Base-by-base conservation (phyloP, 2,329 filamentous ascomycete species). In the Penicillium concentricum region DNA sequence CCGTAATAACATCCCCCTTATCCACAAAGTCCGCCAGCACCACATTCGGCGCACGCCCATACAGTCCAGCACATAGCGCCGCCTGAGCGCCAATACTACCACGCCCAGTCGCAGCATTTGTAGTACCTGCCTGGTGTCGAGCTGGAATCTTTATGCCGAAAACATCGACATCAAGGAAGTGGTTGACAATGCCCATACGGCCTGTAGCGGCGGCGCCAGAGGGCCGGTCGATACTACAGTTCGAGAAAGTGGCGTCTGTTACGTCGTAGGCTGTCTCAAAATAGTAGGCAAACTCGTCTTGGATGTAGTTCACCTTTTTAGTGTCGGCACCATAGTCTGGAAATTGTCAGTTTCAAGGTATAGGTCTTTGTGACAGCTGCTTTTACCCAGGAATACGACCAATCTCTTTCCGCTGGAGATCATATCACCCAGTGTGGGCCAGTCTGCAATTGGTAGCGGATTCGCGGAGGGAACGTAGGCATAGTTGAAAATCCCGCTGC, bases 151-250 rank as follows among this genome's bases (percentile, higher is more conserved):
- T 62, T 15, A 78, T 67, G 7, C 77, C 77, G 0, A 76, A 54
- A 30, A 79, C 61, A 48, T 78, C 70, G 10, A 74, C 61, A 58
- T 80, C 75, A 3, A 81, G 66, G 60, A 79, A 80, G 62, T 81
- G 79, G 56, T 81, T 81, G 57, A 81, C 72, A 35, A 81, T 71
- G 53, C 77, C 77, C 77, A 81, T 79, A 5, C 75, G 70, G 13
- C 73, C 76, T 5, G 70, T 65, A 6, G 72, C 60, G 15, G 67
- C 71, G 24, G 69, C 71, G n/a, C 70, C 71, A 5, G 71, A 44
- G 3, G 78, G 78, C 4, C 78, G 74, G 61, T 80, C 72, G 50
- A 80, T 74, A 12, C 67, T 75, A 66, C 78, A 81, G 56, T 74
- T 65, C 1, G 69, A 58, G 62, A 80, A 79, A 8, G 68, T 62